Conservation (phyloP, 768 basidiomycete species). For the Paxillus involutus region DNA sequence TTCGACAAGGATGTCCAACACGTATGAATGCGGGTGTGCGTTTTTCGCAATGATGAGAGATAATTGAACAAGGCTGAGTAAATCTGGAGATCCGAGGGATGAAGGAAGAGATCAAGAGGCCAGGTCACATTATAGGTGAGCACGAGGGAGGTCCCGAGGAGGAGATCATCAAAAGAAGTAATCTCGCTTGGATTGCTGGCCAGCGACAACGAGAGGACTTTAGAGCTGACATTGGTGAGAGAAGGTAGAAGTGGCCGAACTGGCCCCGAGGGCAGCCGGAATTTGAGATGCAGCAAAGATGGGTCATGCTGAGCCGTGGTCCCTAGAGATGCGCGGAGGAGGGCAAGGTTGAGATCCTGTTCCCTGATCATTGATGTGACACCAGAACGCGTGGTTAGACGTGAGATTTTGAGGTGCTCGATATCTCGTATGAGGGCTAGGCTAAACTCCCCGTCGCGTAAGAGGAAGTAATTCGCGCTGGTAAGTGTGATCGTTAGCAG, state of each 20-base stretch:
- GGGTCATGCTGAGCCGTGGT: constrained; percentile 87
- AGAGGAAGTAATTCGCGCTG: constrained; percentile 85
- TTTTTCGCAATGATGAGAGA: constrained; percentile 80
- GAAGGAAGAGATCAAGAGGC: constrained; percentile 90
- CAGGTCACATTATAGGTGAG: constrained; percentile 75
- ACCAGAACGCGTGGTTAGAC: constrained; percentile 66
- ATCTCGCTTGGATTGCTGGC: constrained; percentile 36
- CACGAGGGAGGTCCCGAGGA: constrained; percentile 76
- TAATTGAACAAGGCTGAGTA: constrained; percentile 82
- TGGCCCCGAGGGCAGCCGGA: constrained; percentile 79
- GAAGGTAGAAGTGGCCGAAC: constrained; percentile 79
- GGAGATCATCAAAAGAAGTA: constrained; percentile 65
- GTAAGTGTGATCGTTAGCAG: constrained; percentile 10
- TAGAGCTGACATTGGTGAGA: constrained; percentile 40
- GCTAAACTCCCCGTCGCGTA: constrained; percentile 86
- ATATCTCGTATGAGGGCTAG: constrained; percentile 84
- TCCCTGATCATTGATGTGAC: constrained; percentile 80
- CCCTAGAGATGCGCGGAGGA: constrained; percentile 85
- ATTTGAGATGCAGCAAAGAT: constrained; percentile 69
- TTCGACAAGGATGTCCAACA: constrained; percentile 89
- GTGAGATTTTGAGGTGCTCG: constrained; percentile 77
- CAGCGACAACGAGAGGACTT: constrained; percentile 41
- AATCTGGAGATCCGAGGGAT: constrained; percentile 66
- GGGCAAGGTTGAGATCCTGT: constrained; percentile 84
- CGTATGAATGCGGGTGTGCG: constrained; percentile 73